These are phyloP conservation scores for Elongisporangium undulatum DNA, from an alignment of 352 stramenopile genomes.

Conservation along the genomic window DNA sequence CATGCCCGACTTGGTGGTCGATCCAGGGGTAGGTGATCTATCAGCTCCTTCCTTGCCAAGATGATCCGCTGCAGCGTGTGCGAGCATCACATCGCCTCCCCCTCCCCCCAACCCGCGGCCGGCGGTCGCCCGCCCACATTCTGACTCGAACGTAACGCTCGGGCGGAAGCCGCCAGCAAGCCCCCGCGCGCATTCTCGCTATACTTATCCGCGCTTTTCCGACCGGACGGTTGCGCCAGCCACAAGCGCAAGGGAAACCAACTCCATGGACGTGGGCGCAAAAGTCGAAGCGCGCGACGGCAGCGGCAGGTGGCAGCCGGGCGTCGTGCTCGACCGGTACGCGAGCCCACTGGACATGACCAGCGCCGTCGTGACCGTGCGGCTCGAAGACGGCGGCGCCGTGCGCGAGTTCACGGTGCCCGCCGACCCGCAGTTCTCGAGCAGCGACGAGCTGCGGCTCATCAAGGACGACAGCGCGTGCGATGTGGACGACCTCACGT, in stretches of 20 bases:
- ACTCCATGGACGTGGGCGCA: constrained; percentile 54
- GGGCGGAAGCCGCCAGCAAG: background rate
- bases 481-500: constrained; percentile 81
- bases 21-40: background rate
- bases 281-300: constrained; percentile 53
- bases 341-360: constrained; percentile 43
- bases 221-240: constrained; percentile 1
- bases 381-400: constrained; percentile 60
- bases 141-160: background rate
- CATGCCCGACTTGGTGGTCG: background rate
- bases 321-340: constrained; percentile 59
- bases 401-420: constrained; percentile 39
- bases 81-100: background rate
- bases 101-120: background rate
- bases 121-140: background rate
- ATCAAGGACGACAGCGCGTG: constrained; percentile 14
- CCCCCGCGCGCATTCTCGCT: background rate
- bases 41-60: background rate
- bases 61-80: background rate
- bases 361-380: constrained; percentile 51
- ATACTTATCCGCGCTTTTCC: constrained; percentile 3
- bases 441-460: background rate
- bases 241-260: background rate
- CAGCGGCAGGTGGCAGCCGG: constrained; percentile 42
- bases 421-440: constrained; percentile 19